Base-by-base conservation (phyloP, 2,329 filamentous ascomycete species). In the Sporothrix globosa region DNA sequence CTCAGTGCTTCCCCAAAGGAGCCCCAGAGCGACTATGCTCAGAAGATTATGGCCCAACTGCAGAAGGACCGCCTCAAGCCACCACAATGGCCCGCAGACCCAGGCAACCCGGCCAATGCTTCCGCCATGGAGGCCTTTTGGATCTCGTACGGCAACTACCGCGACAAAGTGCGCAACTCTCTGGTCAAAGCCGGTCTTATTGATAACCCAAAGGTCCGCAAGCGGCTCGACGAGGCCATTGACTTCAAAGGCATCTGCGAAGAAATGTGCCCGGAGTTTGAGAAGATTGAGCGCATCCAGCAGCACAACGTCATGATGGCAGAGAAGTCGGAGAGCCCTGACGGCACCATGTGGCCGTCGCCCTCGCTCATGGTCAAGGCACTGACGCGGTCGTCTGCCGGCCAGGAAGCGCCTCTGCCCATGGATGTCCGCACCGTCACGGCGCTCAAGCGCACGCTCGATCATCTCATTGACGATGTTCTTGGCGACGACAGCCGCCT, bases 211-310 rank as follows among this genome's bases (percentile, higher is more conserved):
- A 85, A 89, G 44, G 86, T 88, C 74, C 85, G 85, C 69, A 88
- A 88, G 75, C 84, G 83, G 21, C 81, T 91, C 9, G 83, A 86
- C 71, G 85, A 91, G 76, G 89, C 89, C 7, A 87, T 91, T 63
- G 84, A 86, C 54, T 91, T 91, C 76, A 88, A 88, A 76, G 89
- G 89, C 17, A 89, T 88, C 60, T 90, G 88, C 75, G 87, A 90
- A 74, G 86, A 89, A 34, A 91, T 90, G 88, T 91, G 89, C 72
- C 89, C 89, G 5, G 86, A 90, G 73, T 90, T 86, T 77, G 89
- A 91, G 76, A 86, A 86, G 76, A 84, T 89, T 46, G 86, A 83
- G 66, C 83, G 88, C 72, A 90, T 91, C 70, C 85, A 85, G 63
- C 87, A 90, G 76, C 81, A 83, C 74, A 86, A 90, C 72, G 83